Percentiles rank a stretch among this genome's conserved stretches.
Conservation (phyloP, 1,139 yeast species). For the Pichia sp. region DNA sequence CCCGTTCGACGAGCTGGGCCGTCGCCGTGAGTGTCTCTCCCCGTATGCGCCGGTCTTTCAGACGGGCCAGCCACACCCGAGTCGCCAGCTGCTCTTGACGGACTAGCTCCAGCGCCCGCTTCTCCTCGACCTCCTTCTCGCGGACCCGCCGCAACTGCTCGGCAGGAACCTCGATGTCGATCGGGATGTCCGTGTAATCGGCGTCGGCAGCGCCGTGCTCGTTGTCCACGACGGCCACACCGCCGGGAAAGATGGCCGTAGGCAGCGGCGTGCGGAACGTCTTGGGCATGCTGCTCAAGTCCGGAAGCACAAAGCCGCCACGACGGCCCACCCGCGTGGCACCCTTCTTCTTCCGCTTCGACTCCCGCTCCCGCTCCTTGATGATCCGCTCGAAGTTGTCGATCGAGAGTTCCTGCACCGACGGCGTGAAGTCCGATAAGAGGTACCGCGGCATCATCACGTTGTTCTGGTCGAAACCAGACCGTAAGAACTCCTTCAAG, state of each 20-base stretch:
- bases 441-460: constrained; percentile 52
- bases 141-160: constrained; percentile 10
- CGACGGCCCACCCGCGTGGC: constrained; percentile 60
- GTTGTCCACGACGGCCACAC: constrained; percentile 46
- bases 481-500: constrained; percentile 59
- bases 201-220: not conserved
- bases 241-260: constrained; percentile 78
- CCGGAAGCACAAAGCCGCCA: constrained; percentile 68
- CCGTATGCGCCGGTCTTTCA: constrained; percentile 11
- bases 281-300: constrained; percentile 73
- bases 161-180: constrained; percentile 38
- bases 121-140: constrained; percentile 13
- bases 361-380: constrained; percentile 87
- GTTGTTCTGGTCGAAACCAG: constrained; percentile 45
- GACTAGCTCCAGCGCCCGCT: not conserved
- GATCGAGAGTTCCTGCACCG: constrained; percentile 65
- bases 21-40: constrained; percentile 16
- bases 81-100: not conserved
- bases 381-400: constrained; percentile 78
- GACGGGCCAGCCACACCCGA: constrained; percentile 5
- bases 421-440: constrained; percentile 66
- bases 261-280: constrained; percentile 89
- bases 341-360: constrained; percentile 86
- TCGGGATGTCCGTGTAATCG: constrained; percentile 40
- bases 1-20: not conserved